Conservation (phyloP, 2,329 filamentous ascomycete genomes). For the Aspergillus tamarii region DNA sequence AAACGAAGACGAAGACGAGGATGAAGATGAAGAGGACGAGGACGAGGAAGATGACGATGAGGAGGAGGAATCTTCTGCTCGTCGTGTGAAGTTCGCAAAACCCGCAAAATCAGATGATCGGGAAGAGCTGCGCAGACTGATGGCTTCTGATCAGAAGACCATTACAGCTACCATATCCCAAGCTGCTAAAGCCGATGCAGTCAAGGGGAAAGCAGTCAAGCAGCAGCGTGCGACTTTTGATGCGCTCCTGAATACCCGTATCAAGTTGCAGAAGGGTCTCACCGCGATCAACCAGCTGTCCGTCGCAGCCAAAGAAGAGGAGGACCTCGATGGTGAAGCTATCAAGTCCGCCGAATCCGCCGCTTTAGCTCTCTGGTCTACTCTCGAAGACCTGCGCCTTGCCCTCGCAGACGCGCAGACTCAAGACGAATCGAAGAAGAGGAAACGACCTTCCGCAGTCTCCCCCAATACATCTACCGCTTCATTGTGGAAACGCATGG, state of each 20-base stretch:
- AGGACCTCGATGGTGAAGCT: slow-evolving; percentile 45
- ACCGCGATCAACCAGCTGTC: slow-evolving; percentile 77
- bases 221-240: slow-evolving; percentile 85
- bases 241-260: slow-evolving; percentile 82
- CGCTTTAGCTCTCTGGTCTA: slow-evolving; percentile 81
- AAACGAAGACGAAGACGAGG: slow-evolving; percentile 32
- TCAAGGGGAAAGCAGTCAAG: slow-evolving; percentile 85
- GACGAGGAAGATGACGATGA: slow-evolving; percentile 31
- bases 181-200: slow-evolving; percentile 74
- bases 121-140: slow-evolving; percentile 67
- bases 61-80: slow-evolving; percentile 26
- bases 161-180: slow-evolving; percentile 67
- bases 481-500: slow-evolving; percentile 74
- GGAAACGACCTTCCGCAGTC: slow-evolving; percentile 55
- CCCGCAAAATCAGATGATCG: slow-evolving; percentile 44
- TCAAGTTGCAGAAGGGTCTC: slow-evolving; percentile 89
- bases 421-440: slow-evolving; percentile 39
- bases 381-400: slow-evolving; percentile 54
- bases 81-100: slow-evolving; percentile 26
- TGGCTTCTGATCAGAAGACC: slow-evolving; percentile 68
- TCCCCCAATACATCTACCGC: slow-evolving; percentile 58
- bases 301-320: slow-evolving; percentile 44
- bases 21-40: slow-evolving; percentile 25
- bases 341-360: slow-evolving; percentile 82
- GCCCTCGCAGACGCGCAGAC: slow-evolving; percentile 42